Conservation (phyloP, 768 basidiomycete species). For the Psilocybe cubensis region DNA sequence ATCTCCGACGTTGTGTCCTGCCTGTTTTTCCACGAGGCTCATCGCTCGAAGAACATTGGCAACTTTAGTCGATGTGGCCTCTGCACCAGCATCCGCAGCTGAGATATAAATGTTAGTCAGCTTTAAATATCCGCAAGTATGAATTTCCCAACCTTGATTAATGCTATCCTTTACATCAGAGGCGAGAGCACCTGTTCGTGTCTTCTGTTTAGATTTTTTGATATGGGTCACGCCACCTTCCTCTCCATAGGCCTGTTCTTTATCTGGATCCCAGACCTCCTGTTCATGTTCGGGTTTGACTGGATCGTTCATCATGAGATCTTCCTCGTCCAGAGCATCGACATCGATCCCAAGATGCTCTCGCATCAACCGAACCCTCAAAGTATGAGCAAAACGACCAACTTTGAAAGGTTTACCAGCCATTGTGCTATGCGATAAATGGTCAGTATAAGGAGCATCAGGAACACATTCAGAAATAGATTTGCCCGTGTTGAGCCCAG, state of each 20-base stretch:
- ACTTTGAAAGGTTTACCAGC: slow-evolving; percentile 94
- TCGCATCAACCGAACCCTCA: slow-evolving; percentile 93
- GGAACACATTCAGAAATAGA: neutral
- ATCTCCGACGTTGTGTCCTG: slow-evolving; percentile 45
- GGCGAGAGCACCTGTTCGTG: slow-evolving; percentile 34
- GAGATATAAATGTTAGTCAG: neutral
- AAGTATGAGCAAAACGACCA: slow-evolving; percentile 93
- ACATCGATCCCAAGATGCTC: slow-evolving; percentile 97
- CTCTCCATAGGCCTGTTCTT: slow-evolving; percentile 58
- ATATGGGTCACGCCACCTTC: slow-evolving; percentile 47
- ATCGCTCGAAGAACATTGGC: slow-evolving; percentile 44
- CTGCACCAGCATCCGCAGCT: slow-evolving; percentile 20
- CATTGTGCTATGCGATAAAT: slow-evolving; percentile 67
- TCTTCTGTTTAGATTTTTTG: slow-evolving; percentile 39
- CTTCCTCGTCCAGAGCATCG: slow-evolving; percentile 81
- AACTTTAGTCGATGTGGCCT: slow-evolving; percentile 28
- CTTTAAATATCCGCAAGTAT: neutral
- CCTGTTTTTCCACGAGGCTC: slow-evolving; percentile 43
- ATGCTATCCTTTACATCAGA: slow-evolving; percentile 41
- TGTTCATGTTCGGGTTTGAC: slow-evolving; percentile 52
- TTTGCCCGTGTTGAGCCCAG: neutral
- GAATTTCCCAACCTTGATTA: slow-evolving; percentile 50
- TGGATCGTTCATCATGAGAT: slow-evolving; percentile 59
- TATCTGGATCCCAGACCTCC: slow-evolving; percentile 74
- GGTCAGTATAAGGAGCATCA: slow-evolving; percentile 4